These are phyloP conservation scores for Phytopythium kandeliae DNA, from an alignment of 352 stramenopile genomes.

Conservation along the genomic window DNA sequence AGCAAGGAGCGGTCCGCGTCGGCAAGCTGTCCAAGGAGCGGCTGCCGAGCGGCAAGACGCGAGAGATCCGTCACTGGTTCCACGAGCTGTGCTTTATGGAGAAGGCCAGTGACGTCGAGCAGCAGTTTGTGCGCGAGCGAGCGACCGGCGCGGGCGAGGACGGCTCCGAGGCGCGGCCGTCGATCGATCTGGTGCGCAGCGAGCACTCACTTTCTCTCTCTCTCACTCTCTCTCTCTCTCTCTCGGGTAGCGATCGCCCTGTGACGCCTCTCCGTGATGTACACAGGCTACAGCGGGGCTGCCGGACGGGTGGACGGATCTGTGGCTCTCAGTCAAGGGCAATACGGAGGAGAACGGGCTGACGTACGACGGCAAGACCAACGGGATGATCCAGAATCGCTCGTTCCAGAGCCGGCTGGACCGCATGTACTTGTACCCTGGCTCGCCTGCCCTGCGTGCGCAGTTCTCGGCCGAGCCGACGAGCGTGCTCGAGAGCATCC, in stretches of 20 bases:
- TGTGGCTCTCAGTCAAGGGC: conserved; percentile 55
- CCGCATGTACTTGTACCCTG: conserved; percentile 64
- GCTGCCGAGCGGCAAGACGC: conserved; percentile 29
- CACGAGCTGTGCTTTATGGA: conserved; percentile 48
- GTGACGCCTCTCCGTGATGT: too few species aligned
- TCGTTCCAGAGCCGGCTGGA: conserved; percentile 69
- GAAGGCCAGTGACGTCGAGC: conserved; percentile 30
- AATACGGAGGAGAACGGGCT: conserved; percentile 74
- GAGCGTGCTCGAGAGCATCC: conserved; percentile 30
- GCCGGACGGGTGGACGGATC: conserved; percentile 53
- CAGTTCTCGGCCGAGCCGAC: conserved; percentile 9
- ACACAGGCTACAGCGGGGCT: conserved; percentile 35
- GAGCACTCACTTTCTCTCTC: too few species aligned
- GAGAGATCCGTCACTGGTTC: conserved; percentile 58
- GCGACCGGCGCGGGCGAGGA: not conserved
- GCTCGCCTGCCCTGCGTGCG: not conserved
- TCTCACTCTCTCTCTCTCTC: too few species aligned
- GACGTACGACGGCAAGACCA: conserved; percentile 65
- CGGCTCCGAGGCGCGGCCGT: not conserved
- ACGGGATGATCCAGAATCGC: conserved; percentile 49
- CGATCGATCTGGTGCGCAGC: conserved; percentile 2
- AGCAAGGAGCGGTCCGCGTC: conserved; percentile 40
- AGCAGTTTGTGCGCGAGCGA: conserved; percentile 23
- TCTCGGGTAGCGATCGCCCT: too few species aligned
- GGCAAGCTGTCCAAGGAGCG: conserved; percentile 42